Base-by-base conservation (phyloP, 768 basidiomycete species). In the Neoboletus magnificus region DNA sequence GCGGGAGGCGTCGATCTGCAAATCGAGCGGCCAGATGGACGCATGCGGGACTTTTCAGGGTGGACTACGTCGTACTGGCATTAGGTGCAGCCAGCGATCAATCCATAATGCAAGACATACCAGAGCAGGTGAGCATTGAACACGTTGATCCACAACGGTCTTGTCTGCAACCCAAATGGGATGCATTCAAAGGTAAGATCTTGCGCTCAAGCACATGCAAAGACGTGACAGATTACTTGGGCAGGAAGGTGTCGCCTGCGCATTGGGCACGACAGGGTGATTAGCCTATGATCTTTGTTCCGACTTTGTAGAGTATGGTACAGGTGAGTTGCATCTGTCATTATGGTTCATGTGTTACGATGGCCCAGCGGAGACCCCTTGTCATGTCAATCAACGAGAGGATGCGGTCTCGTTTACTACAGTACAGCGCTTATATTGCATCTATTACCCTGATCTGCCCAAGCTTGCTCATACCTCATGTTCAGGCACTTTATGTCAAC, bases 131-230 rank as follows among this genome's bases (percentile, higher is more conserved):
- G 36, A 11, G 70, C 52, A 18, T 13, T 13, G n/a, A 41, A 39
- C 2, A 27, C 16, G 18, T 11, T 43, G 25, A 18, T 43, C 42
- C 4, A 27, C 44, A 37, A 36, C 16, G 41, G 20, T 20, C 33
- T 32, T 59, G 0, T 45, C 16, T 7, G 62, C 60, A 49, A 30
- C 15, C 13, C 23, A 29, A 52, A 6, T 55, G 82, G 79, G 79
- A 82, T 29, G 73, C 70, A 2, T 88, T 86, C 74, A 79, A 83
- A 59, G 87, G 87, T 5, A 70, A 79, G 48, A 67, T 83, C 8
- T 58, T 83, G 18, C 87, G 89, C 65, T 86, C 86, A 0, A 74
- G 68, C 6, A 65, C 76, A 20, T 82, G 87, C 66, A 75, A 77
- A 39, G 74, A 68, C 18, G 83, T 82, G 0, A 67, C 72, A 18